Percentiles rank a stretch among this genome's conserved stretches.
Conservation (phyloP, 768 basidiomycete species). For the Lactifluus volemus region DNA sequence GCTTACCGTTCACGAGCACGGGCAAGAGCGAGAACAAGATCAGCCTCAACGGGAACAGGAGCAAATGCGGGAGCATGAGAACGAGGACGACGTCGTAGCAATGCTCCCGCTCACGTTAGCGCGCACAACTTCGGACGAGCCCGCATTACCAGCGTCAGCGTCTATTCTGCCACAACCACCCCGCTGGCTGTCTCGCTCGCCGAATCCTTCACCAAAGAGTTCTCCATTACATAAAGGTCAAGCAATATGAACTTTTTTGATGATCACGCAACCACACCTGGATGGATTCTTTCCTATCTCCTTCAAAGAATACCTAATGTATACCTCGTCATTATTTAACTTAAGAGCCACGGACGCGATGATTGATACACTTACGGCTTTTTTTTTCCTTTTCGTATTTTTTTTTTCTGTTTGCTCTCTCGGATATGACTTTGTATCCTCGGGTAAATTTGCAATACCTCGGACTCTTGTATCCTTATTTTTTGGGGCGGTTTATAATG, state of each 20-base stretch:
- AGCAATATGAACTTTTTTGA: background rate
- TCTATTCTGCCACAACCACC: background rate
- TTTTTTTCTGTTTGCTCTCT: too few species aligned
- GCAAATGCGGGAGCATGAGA: background rate
- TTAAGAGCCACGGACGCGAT: too few species aligned
- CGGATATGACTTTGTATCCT: too few species aligned
- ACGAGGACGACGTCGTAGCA: background rate
- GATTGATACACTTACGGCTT: too few species aligned
- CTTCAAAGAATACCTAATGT: too few species aligned
- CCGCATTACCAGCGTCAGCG: background rate
- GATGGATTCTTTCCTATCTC: too few species aligned
- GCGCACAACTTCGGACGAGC: conserved; percentile 2
- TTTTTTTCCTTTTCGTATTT: too few species aligned
- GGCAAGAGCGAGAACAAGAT: background rate
- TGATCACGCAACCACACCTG: background rate
- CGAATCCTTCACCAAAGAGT: conserved; percentile 1
- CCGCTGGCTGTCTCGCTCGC: conserved; percentile 6
- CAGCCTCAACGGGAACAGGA: background rate
- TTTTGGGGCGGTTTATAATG: too few species aligned
- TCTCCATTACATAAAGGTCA: background rate
- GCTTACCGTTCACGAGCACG: background rate
- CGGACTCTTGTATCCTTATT: too few species aligned
- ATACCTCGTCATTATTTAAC: too few species aligned
- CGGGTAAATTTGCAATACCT: too few species aligned
- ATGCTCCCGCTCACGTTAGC: background rate